Conservation (phyloP, 169 alveolate species). For the Sarcocystis neurona region DNA sequence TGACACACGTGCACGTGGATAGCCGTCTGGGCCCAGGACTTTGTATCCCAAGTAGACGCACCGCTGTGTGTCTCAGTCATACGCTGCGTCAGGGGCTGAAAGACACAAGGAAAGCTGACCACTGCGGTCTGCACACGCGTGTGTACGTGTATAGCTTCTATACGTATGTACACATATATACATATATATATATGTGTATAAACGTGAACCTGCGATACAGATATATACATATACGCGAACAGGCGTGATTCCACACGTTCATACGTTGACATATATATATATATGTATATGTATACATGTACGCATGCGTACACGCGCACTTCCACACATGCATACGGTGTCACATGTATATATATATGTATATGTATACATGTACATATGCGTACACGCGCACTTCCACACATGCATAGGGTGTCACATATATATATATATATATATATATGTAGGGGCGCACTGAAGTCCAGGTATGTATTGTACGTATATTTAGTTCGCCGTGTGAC, state of each 20-base stretch:
- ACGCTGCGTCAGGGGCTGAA: no score
- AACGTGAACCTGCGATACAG: neutral
- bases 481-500: no score
- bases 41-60: no score
- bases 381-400: slow-evolving; percentile 14
- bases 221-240: slow-evolving; percentile 2
- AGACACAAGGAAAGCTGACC: no score
- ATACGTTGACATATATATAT: neutral
- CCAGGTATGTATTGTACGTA: no score
- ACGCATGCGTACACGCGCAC: slow-evolving; percentile 17
- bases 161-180: neutral
- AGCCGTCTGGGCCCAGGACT: no score
- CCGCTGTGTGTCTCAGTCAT: no score
- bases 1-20: no score
- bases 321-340: neutral
- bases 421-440: neutral
- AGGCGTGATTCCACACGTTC: neutral
- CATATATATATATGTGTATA: neutral
- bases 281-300: neutral
- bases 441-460: no score
- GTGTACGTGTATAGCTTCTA: no score
- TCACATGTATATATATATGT: neutral
- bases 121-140: no score
- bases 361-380: neutral
- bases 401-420: neutral